Evolutionary conservation across 192 early-diverging fungal genomes (phyloP), one percentile per base, ranked within the genome.

Genomic region (Entomortierella chlamydospora): DNA sequence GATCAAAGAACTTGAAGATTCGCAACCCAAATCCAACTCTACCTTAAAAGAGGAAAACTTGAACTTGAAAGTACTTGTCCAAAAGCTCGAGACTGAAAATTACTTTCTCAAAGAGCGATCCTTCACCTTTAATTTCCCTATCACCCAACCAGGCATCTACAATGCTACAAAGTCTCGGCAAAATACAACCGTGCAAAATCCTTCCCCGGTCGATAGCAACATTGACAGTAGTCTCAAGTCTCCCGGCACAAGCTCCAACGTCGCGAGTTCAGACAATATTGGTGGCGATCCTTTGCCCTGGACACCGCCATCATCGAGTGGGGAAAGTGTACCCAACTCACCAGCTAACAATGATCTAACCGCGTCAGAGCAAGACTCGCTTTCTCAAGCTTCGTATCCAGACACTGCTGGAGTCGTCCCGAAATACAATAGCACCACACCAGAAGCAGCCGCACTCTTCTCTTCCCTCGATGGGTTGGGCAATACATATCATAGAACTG

Each of bases 1-100:
- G 52, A 93, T 95, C 53, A 89, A 89, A 64, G 86, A 85, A 37
- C 85, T 95, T 29, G 87, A 93, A 34, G 89, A 89, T 28, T 70
- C 79, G 6, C 84, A 89, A 30, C 81, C 82, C 34, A 58, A 83
- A 51, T 34, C 82, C 18, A 62, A 79, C 43, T 26, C 71, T 8
- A 61, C 64, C 33, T 83, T 90, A 1, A 41, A 51, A 2, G 73
- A 83, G 37, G 87, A 89, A 30, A 89, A 89, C 60, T 39, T 64
- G 56, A 68, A 73, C 43, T 61, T 89, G 11, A 86, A 87, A 47
- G 52, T 72, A 9, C 73, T 82, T 17, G 82, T 87, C 20, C 73
- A 85, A 68, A 77, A 82, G 51, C 81, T 89, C 62, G 84, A 87
- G 68, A 72, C 83, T 0, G 87, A 89, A 57, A 87, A 87, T 50